Evolutionary conservation across 768 basidiomycete species (phyloP), one percentile per base, ranked within the genome.

Genomic region (Mycena rebaudengoi): DNA sequence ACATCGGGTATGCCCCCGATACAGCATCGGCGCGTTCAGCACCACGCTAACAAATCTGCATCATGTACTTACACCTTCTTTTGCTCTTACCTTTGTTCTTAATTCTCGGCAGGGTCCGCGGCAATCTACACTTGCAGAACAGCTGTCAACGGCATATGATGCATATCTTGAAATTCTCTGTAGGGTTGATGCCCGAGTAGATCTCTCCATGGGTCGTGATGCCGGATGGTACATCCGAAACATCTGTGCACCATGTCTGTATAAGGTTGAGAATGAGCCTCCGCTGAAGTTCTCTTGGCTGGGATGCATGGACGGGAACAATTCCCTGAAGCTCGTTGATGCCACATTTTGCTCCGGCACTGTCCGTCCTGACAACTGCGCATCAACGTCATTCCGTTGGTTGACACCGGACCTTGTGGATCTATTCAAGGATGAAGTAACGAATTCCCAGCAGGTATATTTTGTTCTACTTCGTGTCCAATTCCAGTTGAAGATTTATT

Each of bases 1-100:
- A 7, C 71, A 73, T 41, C 63, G 67, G 1, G 65, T 64, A 4
- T 73, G 73, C 40, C 74, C 74, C 0, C 65, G 67, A 0, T 64
- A 73, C 41, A 73, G 67, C 49, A 56, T 75, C 12, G 64, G 71
- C 21, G 71, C 67, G 3, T 60, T 62, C 52, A 39, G 54, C 10
- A 54, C 29, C 16, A 46, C 41, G 3, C 53, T 73, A 4, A 69
- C 63, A 30, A 50, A 65, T 32, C 44, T 74, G 3, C 72, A 73
- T 28, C 13, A 40, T 20, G 72, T 73, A 44, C 35, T 49, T 55
- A 41, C 21, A 7, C 20, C 25, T 50, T 35, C 37, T 4, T 7
- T n/a, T n/a, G n/a, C n/a, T n/a, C n/a, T n/a, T n/a, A n/a, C n/a
- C n/a, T n/a, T n/a, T n/a, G n/a, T n/a, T n/a, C n/a, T n/a, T n/a